Base-by-base conservation (phyloP, 192 early-diverging fungal species). In the Backusella psychrophila region DNA sequence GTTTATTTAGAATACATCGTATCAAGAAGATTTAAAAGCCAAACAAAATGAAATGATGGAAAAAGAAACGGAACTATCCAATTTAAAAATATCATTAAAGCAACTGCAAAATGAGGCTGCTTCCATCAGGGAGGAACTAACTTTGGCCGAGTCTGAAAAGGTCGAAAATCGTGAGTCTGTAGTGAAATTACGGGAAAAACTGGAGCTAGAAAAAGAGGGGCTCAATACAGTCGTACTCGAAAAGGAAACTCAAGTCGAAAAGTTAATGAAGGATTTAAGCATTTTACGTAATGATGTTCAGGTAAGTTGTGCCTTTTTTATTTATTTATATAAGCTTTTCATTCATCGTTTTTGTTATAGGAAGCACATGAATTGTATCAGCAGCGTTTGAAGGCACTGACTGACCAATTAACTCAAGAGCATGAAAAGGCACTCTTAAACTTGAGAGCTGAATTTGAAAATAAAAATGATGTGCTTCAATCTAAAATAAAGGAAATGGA, bases 1-100 rank as follows among this genome's bases (percentile, higher is more conserved):
- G 0, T 59, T 23, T 63, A 63, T 63, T 63, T 63, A 63, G 56
- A 63, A 63, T 63, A 29, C 26, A 63, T 63, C 56, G 56, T 63
- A 63, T 63, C 56, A 63, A 26, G 56, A 63, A 63, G 56, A 63
- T 63, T 63, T 63, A 63, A 63, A 63, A 63, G 56, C 29, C 56
- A 29, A 63, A 63, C 56, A 63, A 29, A 26, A 29, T 63, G 56
- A 23, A 12, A 26, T 63, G 21, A 29, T 63, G 56, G 56, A 63
- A 29, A 63, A 63, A 29, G 56, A 63, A 63, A 63, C 56, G 56
- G 56, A 63, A 63, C 29, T 63, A 63, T 26, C 56, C 56, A 63
- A 63, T 63, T 63, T 63, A 63, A 63, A 63, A 63, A 23, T 29
- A 63, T 63, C 56, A 63, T 63, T 63, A 29, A 63, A 12, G 12